phyloP scores from a whole-genome alignment of 108 stramenopile genomes.

The Asterionellopsis glacialis region DNA sequence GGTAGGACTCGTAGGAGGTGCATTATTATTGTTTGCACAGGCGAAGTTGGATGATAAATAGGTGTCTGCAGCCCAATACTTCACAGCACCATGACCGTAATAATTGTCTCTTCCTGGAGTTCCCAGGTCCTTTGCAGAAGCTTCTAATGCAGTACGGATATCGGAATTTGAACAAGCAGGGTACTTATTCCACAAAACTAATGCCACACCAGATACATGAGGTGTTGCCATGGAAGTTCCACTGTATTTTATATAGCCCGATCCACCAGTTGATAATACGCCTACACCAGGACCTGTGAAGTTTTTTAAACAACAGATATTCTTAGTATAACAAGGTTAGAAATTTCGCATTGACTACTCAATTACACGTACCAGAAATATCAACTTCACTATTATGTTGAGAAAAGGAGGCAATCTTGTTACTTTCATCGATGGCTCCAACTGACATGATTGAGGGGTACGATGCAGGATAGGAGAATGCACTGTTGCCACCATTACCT shows the following conservation, averaged over 20 bases:
- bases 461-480: slow-evolving; percentile 38
- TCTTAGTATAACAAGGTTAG: neutral
- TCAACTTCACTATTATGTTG: slow-evolving; percentile 32
- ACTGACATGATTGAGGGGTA: slow-evolving; percentile 47
- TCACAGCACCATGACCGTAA: slow-evolving; percentile 10
- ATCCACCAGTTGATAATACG: slow-evolving; percentile 4
- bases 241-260: neutral
- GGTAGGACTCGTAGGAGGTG: no score
- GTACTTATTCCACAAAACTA: slow-evolving; percentile 39
- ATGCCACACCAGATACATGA: slow-evolving; percentile 70
- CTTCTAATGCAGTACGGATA: slow-evolving; percentile 37
- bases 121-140: slow-evolving; percentile 14
- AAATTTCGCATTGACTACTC: slow-evolving; percentile 19
- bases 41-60: neutral
- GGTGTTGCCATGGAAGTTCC: slow-evolving; percentile 64
- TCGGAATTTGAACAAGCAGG: slow-evolving; percentile 45
- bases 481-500: slow-evolving; percentile 41
- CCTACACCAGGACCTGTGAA: slow-evolving; percentile 28
- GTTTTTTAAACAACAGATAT: no score
- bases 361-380: neutral
- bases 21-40: no score
- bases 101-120: slow-evolving; percentile 6
- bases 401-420: slow-evolving; percentile 14
- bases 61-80: neutral
- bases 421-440: slow-evolving; percentile 29